Conservation (phyloP, 1,284 basidiomycete genomes). For the Cryptococcus wingfieldii region DNA sequence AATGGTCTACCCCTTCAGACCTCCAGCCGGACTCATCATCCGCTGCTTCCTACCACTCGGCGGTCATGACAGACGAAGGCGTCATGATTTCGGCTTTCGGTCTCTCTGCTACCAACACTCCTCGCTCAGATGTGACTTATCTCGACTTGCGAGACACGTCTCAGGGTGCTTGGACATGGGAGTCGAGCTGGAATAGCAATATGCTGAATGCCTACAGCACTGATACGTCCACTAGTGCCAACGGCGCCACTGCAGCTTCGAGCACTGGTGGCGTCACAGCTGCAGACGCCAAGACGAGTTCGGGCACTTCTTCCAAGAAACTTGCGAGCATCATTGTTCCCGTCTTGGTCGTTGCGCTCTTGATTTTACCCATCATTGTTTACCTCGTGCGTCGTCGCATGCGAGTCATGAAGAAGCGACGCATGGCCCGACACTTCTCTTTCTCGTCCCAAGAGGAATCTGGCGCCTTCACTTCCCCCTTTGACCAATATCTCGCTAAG, state of each 20-base stretch:
- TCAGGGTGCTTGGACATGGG: constrained; percentile 38
- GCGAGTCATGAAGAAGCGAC: constrained; percentile 37
- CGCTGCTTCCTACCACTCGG: constrained; percentile 43
- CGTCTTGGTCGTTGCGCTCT: constrained; percentile 29
- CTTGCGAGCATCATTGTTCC: constrained; percentile 41
- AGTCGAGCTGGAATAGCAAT: constrained; percentile 34
- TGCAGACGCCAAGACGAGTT: constrained; percentile 1
- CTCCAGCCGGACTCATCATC: constrained; percentile 39
- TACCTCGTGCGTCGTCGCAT: constrained; percentile 40
- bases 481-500: constrained; percentile 8
- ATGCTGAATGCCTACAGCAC: constrained; percentile 30
- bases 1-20: constrained; percentile 42
- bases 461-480: constrained; percentile 25
- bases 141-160: constrained; percentile 44
- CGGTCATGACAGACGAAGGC: constrained; percentile 46
- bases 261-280: constrained; percentile 6
- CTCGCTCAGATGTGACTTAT: constrained; percentile 36
- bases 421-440: constrained; percentile 47
- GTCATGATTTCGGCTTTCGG: constrained; percentile 49
- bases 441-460: constrained; percentile 43
- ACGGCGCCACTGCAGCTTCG: neutral
- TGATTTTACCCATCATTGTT: constrained; percentile 34
- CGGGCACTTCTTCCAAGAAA: constrained; percentile 18
- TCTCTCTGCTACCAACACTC: constrained; percentile 25
- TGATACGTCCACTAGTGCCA: neutral